Evolutionary conservation across 176 grass and related monocot genomes (phyloP).

Genomic region (Metroxylon sagu): DNA sequence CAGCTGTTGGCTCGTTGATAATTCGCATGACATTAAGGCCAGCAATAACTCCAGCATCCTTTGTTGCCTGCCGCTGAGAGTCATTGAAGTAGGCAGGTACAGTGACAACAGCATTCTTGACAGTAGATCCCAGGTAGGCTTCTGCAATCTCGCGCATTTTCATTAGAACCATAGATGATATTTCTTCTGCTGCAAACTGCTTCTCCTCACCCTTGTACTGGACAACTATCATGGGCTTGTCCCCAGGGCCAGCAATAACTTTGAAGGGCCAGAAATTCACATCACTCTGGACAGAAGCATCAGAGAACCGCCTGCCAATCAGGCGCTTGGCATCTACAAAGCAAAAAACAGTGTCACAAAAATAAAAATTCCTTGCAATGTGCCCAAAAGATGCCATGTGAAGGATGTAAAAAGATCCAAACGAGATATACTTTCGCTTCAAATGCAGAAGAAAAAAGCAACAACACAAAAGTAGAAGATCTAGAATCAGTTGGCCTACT

Average conservation of each 20-base stretch:
- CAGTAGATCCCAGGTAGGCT: slow-evolving; percentile 1
- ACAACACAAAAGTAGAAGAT: too few species aligned
- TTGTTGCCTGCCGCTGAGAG: slow-evolving; percentile 5
- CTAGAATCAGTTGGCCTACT: too few species aligned
- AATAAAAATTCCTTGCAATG: too few species aligned
- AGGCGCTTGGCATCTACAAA: slow-evolving; percentile 3
- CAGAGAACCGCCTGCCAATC: slow-evolving; percentile 5
- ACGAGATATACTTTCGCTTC: too few species aligned
- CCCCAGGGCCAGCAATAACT: slow-evolving; percentile 2
- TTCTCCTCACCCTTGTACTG: slow-evolving; percentile 11
- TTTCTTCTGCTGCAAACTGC: slow-evolving; percentile 3
- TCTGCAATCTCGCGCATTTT: slow-evolving; percentile 10
- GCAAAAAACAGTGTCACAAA: too few species aligned
- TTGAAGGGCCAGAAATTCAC: slow-evolving; percentile 14
- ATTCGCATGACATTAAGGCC: slow-evolving; percentile 14
- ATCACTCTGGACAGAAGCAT: slow-evolving; percentile 3
- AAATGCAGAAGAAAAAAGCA: too few species aligned
- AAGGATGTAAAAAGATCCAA: too few species aligned
- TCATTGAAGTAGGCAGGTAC: slow-evolving; percentile 11
- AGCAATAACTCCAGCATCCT: slow-evolving; percentile 9
- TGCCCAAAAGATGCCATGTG: too few species aligned
- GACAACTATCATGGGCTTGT: slow-evolving; percentile 9
- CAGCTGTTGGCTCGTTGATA: slow-evolving; percentile 12
- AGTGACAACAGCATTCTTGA: slow-evolving; percentile 15
- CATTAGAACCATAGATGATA: slow-evolving; percentile 4